Percentiles rank a stretch among this genome's conserved stretches.
phyloP scores from a whole-genome alignment of 768 basidiomycete genomes.

The Suillus fuscotomentosus region DNA sequence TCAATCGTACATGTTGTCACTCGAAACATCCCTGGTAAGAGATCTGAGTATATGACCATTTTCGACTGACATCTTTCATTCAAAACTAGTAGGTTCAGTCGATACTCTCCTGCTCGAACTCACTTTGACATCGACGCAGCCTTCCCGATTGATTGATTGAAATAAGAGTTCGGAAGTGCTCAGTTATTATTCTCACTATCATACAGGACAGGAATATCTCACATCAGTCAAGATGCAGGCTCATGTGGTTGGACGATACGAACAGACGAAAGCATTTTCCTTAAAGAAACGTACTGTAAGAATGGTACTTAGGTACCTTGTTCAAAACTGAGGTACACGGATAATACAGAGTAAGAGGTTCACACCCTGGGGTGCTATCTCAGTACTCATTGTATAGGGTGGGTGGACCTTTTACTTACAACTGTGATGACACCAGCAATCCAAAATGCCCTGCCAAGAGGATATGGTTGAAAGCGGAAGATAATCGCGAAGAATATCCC shows the following conservation, averaged over 20 bases:
- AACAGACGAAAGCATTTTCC: background rate
- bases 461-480: conserved; percentile 42
- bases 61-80: background rate
- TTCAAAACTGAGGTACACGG: conserved; percentile 15
- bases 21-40: too few relatives aligned
- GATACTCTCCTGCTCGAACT: background rate
- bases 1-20: too few relatives aligned
- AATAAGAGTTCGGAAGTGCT: background rate
- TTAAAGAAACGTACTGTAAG: background rate
- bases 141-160: background rate
- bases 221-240: background rate
- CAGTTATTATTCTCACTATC: background rate
- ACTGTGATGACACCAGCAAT: conserved; percentile 43
- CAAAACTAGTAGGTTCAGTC: background rate
- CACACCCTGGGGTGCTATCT: conserved; percentile 11
- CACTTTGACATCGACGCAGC: background rate
- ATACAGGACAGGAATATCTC: background rate
- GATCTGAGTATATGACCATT: too few relatives aligned
- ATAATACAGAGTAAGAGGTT: conserved; percentile 17
- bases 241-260: background rate
- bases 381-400: background rate
- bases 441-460: conserved; percentile 45
- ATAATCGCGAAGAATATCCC: conserved; percentile 49
- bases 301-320: background rate
- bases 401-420: conserved; percentile 15